Evolutionary conservation across 139 green algal genomes (phyloP).

Genomic region (Gonium pectorale): DNA sequence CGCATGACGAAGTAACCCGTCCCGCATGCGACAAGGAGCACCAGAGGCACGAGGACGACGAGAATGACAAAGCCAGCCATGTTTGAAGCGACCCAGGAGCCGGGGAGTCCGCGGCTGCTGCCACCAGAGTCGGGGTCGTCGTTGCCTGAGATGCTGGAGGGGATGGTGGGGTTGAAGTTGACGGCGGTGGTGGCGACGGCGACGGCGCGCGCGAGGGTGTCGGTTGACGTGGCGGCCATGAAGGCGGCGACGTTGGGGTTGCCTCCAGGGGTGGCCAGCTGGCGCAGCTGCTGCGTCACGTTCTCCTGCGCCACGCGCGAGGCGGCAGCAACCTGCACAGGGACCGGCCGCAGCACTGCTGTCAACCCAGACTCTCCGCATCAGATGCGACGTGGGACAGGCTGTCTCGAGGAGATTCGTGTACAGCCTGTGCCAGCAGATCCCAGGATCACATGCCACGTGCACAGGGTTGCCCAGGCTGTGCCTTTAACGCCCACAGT

Average conservation of each 20-base stretch:
- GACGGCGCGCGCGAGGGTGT: background rate
- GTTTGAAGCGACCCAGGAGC: slow-evolving; percentile 7
- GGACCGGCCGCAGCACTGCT: no score
- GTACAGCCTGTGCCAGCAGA: no score
- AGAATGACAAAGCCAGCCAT: background rate
- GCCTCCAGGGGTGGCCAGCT: background rate
- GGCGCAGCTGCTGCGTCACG: slow-evolving; percentile 6
- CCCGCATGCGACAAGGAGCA: slow-evolving; percentile 15
- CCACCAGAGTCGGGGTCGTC: background rate
- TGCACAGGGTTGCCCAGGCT: no score
- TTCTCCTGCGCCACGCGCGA: slow-evolving; percentile 12
- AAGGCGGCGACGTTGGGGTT: slow-evolving; percentile 8
- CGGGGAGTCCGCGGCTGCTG: no score
- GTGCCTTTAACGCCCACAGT: no score
- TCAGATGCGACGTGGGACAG: no score
- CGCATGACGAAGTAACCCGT: slow-evolving; percentile 17
- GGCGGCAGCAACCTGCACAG: slow-evolving; percentile 24
- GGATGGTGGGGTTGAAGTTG: slow-evolving; percentile 5
- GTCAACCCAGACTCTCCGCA: no score
- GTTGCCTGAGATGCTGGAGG: background rate
- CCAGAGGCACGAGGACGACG: background rate
- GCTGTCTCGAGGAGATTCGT: no score
- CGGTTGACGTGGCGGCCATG: background rate
- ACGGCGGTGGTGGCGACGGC: background rate
- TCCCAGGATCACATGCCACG: no score